Percentiles rank a stretch among this genome's conserved stretches.
Evolutionary conservation across 2,329 filamentous ascomycete species (phyloP).

Genomic region (Trichophyton schoenleinii): DNA sequence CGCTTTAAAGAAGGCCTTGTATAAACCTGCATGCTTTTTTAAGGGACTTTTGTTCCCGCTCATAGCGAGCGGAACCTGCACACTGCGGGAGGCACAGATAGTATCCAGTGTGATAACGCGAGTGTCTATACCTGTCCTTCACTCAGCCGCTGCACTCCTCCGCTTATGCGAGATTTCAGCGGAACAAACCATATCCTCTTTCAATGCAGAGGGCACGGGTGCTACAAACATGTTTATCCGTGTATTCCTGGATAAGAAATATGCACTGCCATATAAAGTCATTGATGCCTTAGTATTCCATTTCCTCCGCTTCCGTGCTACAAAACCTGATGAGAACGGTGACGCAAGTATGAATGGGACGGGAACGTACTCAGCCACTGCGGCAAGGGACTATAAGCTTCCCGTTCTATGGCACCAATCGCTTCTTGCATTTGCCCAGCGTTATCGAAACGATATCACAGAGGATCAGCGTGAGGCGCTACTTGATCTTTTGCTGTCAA

Average conservation of each 20-base stretch:
- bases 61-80: slow-evolving; percentile 73
- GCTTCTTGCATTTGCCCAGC: slow-evolving; percentile 78
- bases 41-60: slow-evolving; percentile 91
- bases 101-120: slow-evolving; percentile 73
- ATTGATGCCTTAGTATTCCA: slow-evolving; percentile 93
- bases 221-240: slow-evolving; percentile 94
- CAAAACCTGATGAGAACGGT: slow-evolving; percentile 47
- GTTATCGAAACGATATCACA: slow-evolving; percentile 91
- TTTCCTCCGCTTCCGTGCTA: slow-evolving; percentile 75
- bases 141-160: slow-evolving; percentile 83
- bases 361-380: slow-evolving; percentile 29
- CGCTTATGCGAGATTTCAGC: slow-evolving; percentile 89
- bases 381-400: slow-evolving; percentile 50
- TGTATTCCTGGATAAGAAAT: slow-evolving; percentile 88
- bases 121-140: slow-evolving; percentile 77
- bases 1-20: slow-evolving; percentile 77
- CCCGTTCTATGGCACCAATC: slow-evolving; percentile 97
- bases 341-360: slow-evolving; percentile 37
- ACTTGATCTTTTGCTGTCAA: slow-evolving; percentile 69
- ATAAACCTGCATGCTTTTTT: slow-evolving; percentile 93
- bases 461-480: slow-evolving; percentile 88
- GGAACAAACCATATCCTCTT: slow-evolving; percentile 62
- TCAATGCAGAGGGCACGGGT: slow-evolving; percentile 68
- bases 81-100: slow-evolving; percentile 81
- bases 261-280: slow-evolving; percentile 87